phyloP scores from a whole-genome alignment of 345 rosid species.

The Litchi chinensis region DNA sequence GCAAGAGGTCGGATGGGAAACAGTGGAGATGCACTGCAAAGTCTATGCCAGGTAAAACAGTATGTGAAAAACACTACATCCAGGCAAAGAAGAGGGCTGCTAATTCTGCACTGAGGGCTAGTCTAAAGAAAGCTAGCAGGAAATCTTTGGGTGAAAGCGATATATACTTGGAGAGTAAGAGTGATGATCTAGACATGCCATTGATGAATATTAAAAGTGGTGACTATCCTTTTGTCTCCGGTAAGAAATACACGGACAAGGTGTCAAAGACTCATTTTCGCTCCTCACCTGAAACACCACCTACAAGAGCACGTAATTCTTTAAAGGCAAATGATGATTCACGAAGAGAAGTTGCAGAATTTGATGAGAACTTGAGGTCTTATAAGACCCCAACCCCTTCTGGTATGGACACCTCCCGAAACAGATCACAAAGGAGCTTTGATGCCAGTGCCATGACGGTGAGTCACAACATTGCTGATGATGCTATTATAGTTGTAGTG shows the following conservation, averaged over 20 bases:
- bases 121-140: constrained; percentile 74
- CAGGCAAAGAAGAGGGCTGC: constrained; percentile 98
- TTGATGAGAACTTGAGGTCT: constrained; percentile 65
- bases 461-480: constrained; percentile 20
- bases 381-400: constrained; percentile 56
- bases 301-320: constrained; percentile 46
- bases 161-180: constrained; percentile 62
- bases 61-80: constrained; percentile 92
- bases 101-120: constrained; percentile 84
- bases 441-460: constrained; percentile 54
- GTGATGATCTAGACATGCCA: constrained; percentile 67
- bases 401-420: constrained; percentile 56
- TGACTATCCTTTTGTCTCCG: constrained; percentile 38
- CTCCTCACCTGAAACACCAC: constrained; percentile 62
- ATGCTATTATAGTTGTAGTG: constrained; percentile 1
- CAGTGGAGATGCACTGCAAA: constrained; percentile 99
- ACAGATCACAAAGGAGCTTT: constrained; percentile 66
- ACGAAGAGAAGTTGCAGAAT: constrained; percentile 52
- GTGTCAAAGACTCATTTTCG: constrained; percentile 38
- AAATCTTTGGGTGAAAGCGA: constrained; percentile 64
- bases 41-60: constrained; percentile 98
- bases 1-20: constrained; percentile 98
- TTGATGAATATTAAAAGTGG: constrained; percentile 39
- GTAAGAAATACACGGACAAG: constrained; percentile 54
- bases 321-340: constrained; percentile 52